Evolutionary conservation across 805 yeast species (phyloP).

Genomic region (Pichia manshurica): DNA sequence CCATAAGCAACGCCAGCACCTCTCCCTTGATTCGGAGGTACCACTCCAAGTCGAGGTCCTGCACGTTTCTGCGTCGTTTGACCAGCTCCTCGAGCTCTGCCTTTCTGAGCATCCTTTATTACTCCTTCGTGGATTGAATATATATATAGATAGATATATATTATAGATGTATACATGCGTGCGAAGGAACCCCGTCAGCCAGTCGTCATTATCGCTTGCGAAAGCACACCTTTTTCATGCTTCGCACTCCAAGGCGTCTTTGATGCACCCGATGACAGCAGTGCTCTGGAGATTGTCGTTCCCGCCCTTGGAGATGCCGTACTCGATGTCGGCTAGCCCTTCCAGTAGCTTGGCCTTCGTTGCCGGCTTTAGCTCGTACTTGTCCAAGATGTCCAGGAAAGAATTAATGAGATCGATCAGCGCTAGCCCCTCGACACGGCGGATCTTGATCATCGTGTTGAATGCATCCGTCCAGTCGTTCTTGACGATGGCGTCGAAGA

Average conservation of each 20-base stretch:
- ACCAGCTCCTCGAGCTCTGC: constrained; percentile 19
- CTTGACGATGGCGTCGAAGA: constrained; percentile 69
- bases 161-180: too few relatives aligned
- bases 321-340: constrained; percentile 83
- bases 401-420: constrained; percentile 78
- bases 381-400: constrained; percentile 62
- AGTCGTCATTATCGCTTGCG: too few relatives aligned
- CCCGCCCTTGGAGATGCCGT: constrained; percentile 88
- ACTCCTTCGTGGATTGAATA: not conserved
- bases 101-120: not conserved
- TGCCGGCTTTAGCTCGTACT: constrained; percentile 55
- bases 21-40: constrained; percentile 22
- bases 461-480: constrained; percentile 86
- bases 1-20: constrained; percentile 15
- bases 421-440: constrained; percentile 78
- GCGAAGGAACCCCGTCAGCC: too few relatives aligned
- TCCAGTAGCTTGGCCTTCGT: constrained; percentile 61
- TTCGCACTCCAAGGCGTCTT: constrained; percentile 52
- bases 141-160: not conserved
- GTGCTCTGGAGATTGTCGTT: constrained; percentile 84
- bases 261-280: constrained; percentile 84
- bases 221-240: constrained; percentile 16
- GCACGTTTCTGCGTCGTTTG: constrained; percentile 26
- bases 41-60: constrained; percentile 27
- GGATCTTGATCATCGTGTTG: constrained; percentile 57